A percentile compares a stretch with the other conserved stretches of the same genome.
phyloP scores from a whole-genome alignment of 2,329 filamentous ascomycete species.

The Septoria linicola region DNA sequence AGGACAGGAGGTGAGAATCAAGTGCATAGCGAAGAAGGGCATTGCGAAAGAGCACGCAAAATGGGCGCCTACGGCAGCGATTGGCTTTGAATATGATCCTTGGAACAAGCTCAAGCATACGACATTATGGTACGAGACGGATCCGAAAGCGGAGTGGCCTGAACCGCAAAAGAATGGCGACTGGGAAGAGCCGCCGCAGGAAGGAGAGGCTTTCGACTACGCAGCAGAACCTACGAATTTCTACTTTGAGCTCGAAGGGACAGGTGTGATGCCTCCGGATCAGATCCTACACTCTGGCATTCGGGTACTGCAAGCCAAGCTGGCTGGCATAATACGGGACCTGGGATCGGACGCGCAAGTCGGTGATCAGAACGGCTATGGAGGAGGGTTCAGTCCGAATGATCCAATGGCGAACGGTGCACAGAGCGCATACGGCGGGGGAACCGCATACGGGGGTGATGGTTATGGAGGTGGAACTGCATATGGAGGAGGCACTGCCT shows the following conservation, averaged over 20 bases:
- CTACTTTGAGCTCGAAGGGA: slow-evolving; percentile 91
- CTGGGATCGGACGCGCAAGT: slow-evolving; percentile 55
- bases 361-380: slow-evolving; percentile 56
- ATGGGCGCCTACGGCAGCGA: slow-evolving; percentile 88
- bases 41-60: slow-evolving; percentile 99
- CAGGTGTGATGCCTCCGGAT: slow-evolving; percentile 85
- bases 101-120: slow-evolving; percentile 92
- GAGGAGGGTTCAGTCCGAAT: slow-evolving; percentile 54
- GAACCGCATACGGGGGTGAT: slow-evolving; percentile 66
- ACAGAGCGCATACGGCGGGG: slow-evolving; percentile 66
- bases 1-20: slow-evolving; percentile 85
- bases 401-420: slow-evolving; percentile 59
- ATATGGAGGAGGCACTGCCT: slow-evolving; percentile 53
- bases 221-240: slow-evolving; percentile 76
- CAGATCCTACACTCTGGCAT: slow-evolving; percentile 86
- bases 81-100: slow-evolving; percentile 97
- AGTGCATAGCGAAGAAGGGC: slow-evolving; percentile 94
- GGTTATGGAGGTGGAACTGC: slow-evolving; percentile 53
- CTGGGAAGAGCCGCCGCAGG: slow-evolving; percentile 75
- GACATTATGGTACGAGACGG: slow-evolving; percentile 92
- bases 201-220: slow-evolving; percentile 87
- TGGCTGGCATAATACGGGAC: slow-evolving; percentile 73
- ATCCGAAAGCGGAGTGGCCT: slow-evolving; percentile 43
- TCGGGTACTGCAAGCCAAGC: slow-evolving; percentile 82
- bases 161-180: slow-evolving; percentile 58